Evolutionary conservation across 2,329 filamentous ascomycete genomes (phyloP), one percentile per base, ranked within the genome.

Genomic region (Aaosphaeria arxii): DNA sequence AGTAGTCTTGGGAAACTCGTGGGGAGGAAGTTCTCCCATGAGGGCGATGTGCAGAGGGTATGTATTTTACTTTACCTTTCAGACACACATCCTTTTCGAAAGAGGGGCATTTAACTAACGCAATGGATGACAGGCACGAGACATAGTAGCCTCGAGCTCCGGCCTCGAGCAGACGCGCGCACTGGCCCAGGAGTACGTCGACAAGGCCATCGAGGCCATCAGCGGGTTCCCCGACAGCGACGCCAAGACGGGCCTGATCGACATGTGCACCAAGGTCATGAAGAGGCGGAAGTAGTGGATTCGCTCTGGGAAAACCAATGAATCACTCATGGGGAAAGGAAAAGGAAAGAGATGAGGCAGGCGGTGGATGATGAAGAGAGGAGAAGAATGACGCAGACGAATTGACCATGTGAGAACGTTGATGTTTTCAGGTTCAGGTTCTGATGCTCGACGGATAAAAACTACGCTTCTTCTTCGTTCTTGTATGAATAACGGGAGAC

Each of bases 221-320:
- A 79, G 81, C 54, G 74, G 77, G 41, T 96, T 99, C 71, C 94
- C 94, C 5, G 86, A 91, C n/a, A 92, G 91, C 68, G 92, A 97
- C 56, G 94, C 94, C 49, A 97, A 96, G 76, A 82, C 87, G 30
- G 92, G 92, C 0, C 77, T 99, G 38, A 77, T 96, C 41, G 90
- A 96, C 64, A 96, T 97, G 89, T 95, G 91, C 58, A 82, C 86
- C 60, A 96, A 96, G 77, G 91, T 91, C 11, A 83, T 96, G 76
- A 86, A 90, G 73, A 82, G 92, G 63, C 81, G 90, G 69, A 96
- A 96, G 33, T 36, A 36, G 33, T 24, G 17, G 17, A 24, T 24
- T 24, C 17, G 17, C 17, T 24, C 17, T 24, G 17, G 3, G 17
- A 24, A 24, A 24, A 24, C 3, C 17, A 24, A 24, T 24, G 17